phyloP scores from a whole-genome alignment of 345 rosid genomes.

The Clausena lansium region DNA sequence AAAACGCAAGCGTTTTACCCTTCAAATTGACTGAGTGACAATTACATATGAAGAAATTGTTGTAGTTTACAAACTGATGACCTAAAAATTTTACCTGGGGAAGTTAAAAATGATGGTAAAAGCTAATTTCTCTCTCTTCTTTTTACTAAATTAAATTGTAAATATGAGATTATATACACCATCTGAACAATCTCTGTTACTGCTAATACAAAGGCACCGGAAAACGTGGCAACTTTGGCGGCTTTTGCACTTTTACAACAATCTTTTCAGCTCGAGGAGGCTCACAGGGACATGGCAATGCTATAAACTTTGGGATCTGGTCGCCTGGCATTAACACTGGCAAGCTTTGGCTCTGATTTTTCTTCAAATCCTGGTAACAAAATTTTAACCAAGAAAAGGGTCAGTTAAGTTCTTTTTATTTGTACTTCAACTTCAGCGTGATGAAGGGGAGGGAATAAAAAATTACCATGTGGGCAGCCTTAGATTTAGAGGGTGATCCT shows the following conservation, averaged over 20 bases:
- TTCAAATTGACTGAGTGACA: neutral
- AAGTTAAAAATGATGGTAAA: neutral
- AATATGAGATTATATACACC: slow-evolving; percentile 17
- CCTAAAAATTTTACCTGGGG: neutral
- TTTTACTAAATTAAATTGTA: slow-evolving; percentile 10
- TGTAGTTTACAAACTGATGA: neutral
- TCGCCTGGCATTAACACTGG: slow-evolving; percentile 97
- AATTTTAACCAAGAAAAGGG: neutral
- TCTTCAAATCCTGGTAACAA: slow-evolving; percentile 50
- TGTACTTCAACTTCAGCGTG: neutral
- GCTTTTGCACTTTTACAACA: slow-evolving; percentile 39
- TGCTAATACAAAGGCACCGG: slow-evolving; percentile 70
- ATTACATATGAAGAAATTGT: neutral
- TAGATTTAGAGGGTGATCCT: slow-evolving; percentile 52
- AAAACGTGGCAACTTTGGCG: slow-evolving; percentile 52
- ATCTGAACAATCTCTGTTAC: slow-evolving; percentile 21
- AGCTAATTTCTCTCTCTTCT: neutral
- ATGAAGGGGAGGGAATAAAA: neutral
- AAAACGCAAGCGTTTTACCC: neutral
- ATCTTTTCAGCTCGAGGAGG: slow-evolving; percentile 51
- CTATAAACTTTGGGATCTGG: slow-evolving; percentile 75
- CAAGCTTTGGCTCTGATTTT: slow-evolving; percentile 49
- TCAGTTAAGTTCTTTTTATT: neutral
- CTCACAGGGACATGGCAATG: slow-evolving; percentile 87
- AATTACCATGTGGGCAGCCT: slow-evolving; percentile 41